These are phyloP conservation scores for Pythium apleroticum DNA, from an alignment of 352 stramenopile species.

Conservation along the genomic window DNA sequence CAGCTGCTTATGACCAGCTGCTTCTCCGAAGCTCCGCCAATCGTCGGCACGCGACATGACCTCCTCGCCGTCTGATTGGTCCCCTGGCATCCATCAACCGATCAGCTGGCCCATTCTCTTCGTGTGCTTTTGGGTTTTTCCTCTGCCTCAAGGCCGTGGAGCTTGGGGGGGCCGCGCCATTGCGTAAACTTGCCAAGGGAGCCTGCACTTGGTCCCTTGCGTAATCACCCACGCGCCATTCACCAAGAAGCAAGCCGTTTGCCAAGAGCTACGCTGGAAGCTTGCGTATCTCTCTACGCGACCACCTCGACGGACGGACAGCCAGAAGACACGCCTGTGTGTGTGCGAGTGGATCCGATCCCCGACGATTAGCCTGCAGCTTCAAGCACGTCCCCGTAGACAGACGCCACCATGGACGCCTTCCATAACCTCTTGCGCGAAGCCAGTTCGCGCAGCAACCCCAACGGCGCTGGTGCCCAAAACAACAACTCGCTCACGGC, in stretches of 20 bases:
- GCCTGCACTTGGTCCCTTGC: slow-evolving; percentile 13
- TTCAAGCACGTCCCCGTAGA: not conserved
- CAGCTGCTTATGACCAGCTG: slow-evolving; percentile 4
- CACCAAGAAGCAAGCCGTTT: not conserved
- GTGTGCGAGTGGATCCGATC: not conserved
- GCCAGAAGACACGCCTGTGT: not conserved
- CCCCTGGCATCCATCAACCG: not conserved
- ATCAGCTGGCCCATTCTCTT: slow-evolving; percentile 6
- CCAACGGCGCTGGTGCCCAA: slow-evolving; percentile 2
- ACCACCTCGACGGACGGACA: not conserved
- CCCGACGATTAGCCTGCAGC: not conserved
- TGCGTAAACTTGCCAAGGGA: slow-evolving; percentile 26
- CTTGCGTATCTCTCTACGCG: slow-evolving; percentile 3
- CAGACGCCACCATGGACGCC: slow-evolving; percentile 49
- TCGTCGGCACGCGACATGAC: slow-evolving; percentile 12
- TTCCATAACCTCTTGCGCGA: slow-evolving; percentile 81
- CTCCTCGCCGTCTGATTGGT: slow-evolving; percentile 3
- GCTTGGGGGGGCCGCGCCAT: slow-evolving; percentile 1
- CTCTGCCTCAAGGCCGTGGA: not conserved
- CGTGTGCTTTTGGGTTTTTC: slow-evolving; percentile 2
- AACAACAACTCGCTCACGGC: slow-evolving; percentile 11
- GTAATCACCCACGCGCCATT: slow-evolving; percentile 23
- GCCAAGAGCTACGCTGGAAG: slow-evolving; percentile 1
- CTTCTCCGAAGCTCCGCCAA: slow-evolving; percentile 16
- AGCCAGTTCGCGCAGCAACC: slow-evolving; percentile 51